Base-by-base conservation (phyloP, 2,329 filamentous ascomycete genomes). In the Sporothrix variecibatus region DNA sequence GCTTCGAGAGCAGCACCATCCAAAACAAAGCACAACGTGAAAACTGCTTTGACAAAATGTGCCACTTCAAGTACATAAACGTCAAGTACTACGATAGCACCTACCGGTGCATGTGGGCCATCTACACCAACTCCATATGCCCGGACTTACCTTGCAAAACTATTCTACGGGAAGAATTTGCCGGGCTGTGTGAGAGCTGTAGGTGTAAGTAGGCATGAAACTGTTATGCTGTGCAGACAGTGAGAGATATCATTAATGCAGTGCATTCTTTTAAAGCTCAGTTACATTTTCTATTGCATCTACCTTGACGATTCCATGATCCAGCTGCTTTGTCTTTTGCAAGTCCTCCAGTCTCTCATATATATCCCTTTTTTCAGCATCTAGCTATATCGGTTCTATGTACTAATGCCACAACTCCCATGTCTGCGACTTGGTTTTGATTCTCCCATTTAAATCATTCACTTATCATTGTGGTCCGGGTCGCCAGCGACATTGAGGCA, bases 401-500 rank as follows among this genome's bases (percentile, higher is more conserved):
- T 11, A 43, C 12, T 15, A 49, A 8, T 28, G 51, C 23, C 8
- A 12, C 51, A 28, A 26, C 11, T 46, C 51, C 8, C 23, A 28
- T 28, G 23, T 56, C n/a, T 23, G 15, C 4, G 2, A 17, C 20
- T 51, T 15, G 7, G 11, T 23, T 53, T 53, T 23, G 8, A 34
- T 9, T 62, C 17, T 46, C 23, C 9, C 34, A n/a, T 46, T 64
- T 5, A 15, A 11, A 20, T 6, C 43, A n/a, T n/a, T 65, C 46
- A 38, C 43, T 49, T 49, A 15, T 67, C 56, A n/a, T 72, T 26
- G 6, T 65, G 38, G n/a, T 75, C 73, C 9, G 56, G 31, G 8
- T 68, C 73, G 2, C 75, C 75, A 0, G 31, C 7, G 1, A 70
- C 68, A 11, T 69, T 43, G 9, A 76, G 23, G 65, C 75, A 76